phyloP scores from a whole-genome alignment of 768 basidiomycete genomes.

The Lentinula edodes region DNA sequence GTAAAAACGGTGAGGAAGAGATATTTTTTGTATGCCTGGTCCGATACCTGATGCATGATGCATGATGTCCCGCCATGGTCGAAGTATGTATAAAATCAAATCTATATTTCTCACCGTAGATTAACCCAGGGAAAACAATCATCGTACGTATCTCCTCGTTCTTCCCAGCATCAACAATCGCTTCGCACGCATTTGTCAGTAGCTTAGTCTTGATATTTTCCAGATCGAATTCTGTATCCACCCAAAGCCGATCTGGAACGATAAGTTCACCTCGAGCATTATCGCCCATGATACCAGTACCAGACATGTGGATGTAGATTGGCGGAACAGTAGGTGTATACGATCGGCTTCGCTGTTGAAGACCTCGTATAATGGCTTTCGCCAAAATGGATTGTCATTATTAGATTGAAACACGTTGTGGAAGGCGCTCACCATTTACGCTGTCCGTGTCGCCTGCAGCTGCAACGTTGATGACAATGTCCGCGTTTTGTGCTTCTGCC shows the following conservation, averaged over 20 bases:
- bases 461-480: constrained; percentile 36
- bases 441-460: constrained; percentile 32
- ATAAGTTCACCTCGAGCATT: constrained; percentile 32
- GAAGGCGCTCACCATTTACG: constrained; percentile 21
- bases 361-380: not conserved
- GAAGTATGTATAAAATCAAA: not conserved
- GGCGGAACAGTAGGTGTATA: constrained; percentile 20
- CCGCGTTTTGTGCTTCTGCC: constrained; percentile 27
- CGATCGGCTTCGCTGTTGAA: not conserved
- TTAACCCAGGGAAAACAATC: constrained; percentile 34
- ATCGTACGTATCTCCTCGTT: constrained; percentile 38
- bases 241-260: constrained; percentile 23
- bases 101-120: constrained; percentile 20
- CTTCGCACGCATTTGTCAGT: constrained; percentile 18
- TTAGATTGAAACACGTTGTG: not conserved
- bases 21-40: constrained; percentile 34
- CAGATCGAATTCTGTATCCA: constrained; percentile 31
- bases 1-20: constrained; percentile 31
- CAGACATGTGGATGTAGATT: constrained; percentile 38
- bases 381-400: not conserved
- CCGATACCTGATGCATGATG: constrained; percentile 25
- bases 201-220: constrained; percentile 16
- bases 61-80: not conserved
- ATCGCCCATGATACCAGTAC: constrained; percentile 33
- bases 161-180: constrained; percentile 34